These are phyloP conservation scores for Cymodocea nodosa DNA, from an alignment of 116 monocot genomes.

Conservation along the genomic window DNA sequence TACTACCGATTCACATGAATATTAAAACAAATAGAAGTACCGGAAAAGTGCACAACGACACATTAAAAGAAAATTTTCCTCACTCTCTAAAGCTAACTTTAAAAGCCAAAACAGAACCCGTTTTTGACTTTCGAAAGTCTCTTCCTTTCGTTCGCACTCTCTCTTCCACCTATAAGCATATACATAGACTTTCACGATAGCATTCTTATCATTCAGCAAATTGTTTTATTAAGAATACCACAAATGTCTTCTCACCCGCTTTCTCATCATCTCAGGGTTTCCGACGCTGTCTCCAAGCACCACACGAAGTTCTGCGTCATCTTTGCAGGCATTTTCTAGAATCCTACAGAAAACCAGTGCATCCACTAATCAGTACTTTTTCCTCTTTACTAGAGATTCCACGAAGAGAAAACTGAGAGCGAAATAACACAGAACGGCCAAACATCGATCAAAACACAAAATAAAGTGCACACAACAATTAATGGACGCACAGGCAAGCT, in stretches of 20 bases:
- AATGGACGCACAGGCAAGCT: too few relatives aligned
- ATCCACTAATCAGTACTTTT: background rate
- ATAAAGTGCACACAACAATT: too few relatives aligned
- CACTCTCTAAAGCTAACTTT: slow-evolving; percentile 99
- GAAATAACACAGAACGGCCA: background rate
- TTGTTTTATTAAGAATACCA: too few relatives aligned
- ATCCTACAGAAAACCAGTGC: slow-evolving; percentile 29
- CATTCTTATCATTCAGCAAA: background rate
- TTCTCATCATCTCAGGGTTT: slow-evolving; percentile 89
- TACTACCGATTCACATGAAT: too few relatives aligned
- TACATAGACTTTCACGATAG: background rate
- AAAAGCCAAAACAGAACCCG: slow-evolving; percentile 91
- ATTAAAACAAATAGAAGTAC: too few relatives aligned
- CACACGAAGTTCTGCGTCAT: slow-evolving; percentile 82
- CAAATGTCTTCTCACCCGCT: slow-evolving; percentile 35
- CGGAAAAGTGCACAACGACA: too few relatives aligned
- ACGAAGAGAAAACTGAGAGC: background rate
- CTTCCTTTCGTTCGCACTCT: slow-evolving; percentile 79
- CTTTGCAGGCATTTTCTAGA: slow-evolving; percentile 84
- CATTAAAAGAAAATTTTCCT: slow-evolving; percentile 14
- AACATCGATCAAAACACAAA: background rate
- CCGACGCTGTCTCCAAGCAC: slow-evolving; percentile 94
- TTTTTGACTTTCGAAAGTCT: slow-evolving; percentile 77
- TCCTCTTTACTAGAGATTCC: background rate
- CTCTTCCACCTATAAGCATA: slow-evolving; percentile 59